Conservation (phyloP, 1,284 basidiomycete species). For the Cryptococcus sp. region DNA sequence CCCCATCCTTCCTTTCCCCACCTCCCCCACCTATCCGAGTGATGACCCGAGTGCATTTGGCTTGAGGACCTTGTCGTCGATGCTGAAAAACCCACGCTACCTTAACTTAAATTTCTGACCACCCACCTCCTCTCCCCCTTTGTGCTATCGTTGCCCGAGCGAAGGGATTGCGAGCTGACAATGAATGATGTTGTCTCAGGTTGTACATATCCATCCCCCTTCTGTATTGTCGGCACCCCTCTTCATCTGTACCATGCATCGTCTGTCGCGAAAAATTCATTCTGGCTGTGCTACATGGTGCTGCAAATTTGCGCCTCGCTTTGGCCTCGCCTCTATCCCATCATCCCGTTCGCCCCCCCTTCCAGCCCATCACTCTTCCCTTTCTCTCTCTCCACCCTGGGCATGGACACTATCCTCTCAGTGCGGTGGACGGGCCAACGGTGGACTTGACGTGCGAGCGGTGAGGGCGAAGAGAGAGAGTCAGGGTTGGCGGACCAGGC, state of each 20-base stretch:
- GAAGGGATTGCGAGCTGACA: background rate
- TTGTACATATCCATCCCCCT: background rate
- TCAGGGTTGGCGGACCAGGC: too few relatives aligned
- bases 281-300: too few relatives aligned
- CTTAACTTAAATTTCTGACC: conserved; percentile 43
- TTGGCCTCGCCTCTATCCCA: too few relatives aligned
- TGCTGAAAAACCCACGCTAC: conserved; percentile 52
- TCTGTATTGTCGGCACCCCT: background rate
- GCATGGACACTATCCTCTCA: too few relatives aligned
- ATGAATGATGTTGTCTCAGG: background rate
- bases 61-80: conserved; percentile 42
- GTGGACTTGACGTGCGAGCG: too few relatives aligned
- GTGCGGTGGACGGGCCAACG: too few relatives aligned
- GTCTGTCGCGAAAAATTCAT: background rate
- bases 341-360: too few relatives aligned
- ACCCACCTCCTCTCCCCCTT: conserved; percentile 9
- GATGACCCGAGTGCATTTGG: conserved; percentile 52
- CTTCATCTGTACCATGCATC: background rate
- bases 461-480: too few relatives aligned
- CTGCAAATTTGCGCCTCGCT: too few relatives aligned
- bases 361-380: too few relatives aligned
- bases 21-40: conserved; percentile 6
- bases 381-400: too few relatives aligned
- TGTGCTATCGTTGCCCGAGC: background rate
- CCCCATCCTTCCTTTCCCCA: background rate